These are phyloP conservation scores for Perkinsus chesapeaki DNA, from an alignment of 169 alveolate species.

Conservation along the genomic window DNA sequence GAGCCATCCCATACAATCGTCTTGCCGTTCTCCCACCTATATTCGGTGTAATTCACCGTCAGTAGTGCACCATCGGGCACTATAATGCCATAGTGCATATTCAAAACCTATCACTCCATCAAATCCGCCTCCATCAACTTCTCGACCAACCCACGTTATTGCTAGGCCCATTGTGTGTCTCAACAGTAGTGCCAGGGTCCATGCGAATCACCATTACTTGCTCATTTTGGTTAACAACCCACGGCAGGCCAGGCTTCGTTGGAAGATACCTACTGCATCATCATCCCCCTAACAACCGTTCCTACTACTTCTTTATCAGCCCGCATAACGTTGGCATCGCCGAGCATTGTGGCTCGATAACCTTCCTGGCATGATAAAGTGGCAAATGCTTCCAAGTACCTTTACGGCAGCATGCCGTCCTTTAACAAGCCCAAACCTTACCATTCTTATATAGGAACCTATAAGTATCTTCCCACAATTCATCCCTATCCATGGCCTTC, in stretches of 20 bases:
- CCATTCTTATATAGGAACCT: background rate
- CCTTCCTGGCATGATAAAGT: background rate
- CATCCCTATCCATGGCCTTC: background rate
- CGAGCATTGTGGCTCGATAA: background rate
- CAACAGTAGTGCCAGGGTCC: slow-evolving; percentile 18
- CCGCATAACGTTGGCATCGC: background rate
- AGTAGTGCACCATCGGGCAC: slow-evolving; percentile 24
- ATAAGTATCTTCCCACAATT: background rate
- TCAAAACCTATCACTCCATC: background rate
- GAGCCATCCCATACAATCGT: slow-evolving; percentile 35
- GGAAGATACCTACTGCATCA: background rate
- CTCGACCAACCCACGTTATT: slow-evolving; percentile 25
- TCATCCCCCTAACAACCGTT: background rate
- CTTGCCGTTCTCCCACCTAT: slow-evolving; percentile 31
- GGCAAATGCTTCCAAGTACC: background rate
- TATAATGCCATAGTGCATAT: background rate
- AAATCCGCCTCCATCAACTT: too few relatives aligned
- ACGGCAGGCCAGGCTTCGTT: slow-evolving; percentile 10
- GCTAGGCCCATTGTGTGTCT: slow-evolving; percentile 30
- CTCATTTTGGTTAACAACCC: slow-evolving; percentile 37
- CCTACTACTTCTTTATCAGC: background rate
- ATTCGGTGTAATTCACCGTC: slow-evolving; percentile 18
- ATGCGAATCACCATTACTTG: slow-evolving; percentile 15
- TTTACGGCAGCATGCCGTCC: background rate
- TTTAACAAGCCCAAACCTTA: background rate